A percentile compares a stretch with the other conserved stretches of the same genome.
These are phyloP conservation scores for Monilinia polystroma DNA, from an alignment of 2,329 filamentous ascomycete species.

Conservation along the genomic window DNA sequence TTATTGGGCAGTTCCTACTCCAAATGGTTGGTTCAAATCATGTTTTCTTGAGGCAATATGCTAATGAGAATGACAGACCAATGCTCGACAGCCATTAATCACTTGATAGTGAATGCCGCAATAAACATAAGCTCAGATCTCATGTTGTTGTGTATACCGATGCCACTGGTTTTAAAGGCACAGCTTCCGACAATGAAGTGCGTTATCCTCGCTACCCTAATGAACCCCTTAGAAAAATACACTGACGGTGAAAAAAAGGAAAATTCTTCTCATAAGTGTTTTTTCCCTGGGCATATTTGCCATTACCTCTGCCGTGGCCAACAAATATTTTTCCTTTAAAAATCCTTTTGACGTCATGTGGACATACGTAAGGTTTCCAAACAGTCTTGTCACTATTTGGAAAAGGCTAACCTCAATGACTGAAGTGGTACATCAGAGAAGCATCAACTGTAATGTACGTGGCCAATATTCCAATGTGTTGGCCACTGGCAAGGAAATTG, in stretches of 20 bases:
- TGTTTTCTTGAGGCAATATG: not conserved
- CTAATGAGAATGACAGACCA: slow-evolving; percentile 44
- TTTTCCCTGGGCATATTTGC: slow-evolving; percentile 50
- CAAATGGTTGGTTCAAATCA: slow-evolving; percentile 44
- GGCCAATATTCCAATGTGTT: slow-evolving; percentile 54
- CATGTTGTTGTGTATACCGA: slow-evolving; percentile 57
- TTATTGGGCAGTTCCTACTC: slow-evolving; percentile 57
- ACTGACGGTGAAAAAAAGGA: slow-evolving; percentile 40
- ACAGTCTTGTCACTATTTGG: not conserved
- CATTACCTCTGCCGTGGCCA: slow-evolving; percentile 52
- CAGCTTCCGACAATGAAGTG: slow-evolving; percentile 43
- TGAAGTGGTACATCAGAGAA: slow-evolving; percentile 54
- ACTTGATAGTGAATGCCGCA: slow-evolving; percentile 57
- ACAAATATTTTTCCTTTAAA: slow-evolving; percentile 47
- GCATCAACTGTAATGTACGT: slow-evolving; percentile 53
- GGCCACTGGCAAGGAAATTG: slow-evolving; percentile 41
- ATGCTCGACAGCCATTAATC: slow-evolving; percentile 56
- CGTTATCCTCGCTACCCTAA: slow-evolving; percentile 41
- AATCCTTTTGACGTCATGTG: slow-evolving; percentile 40
- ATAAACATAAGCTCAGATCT: slow-evolving; percentile 62
- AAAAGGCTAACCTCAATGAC: slow-evolving; percentile 26
- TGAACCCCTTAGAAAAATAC: not conserved
- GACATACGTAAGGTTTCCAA: slow-evolving; percentile 32
- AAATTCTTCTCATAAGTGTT: slow-evolving; percentile 50
- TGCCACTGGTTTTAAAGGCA: slow-evolving; percentile 49